Base-by-base conservation (phyloP, 148 eudicot genomes). In the Spergularia marina region DNA sequence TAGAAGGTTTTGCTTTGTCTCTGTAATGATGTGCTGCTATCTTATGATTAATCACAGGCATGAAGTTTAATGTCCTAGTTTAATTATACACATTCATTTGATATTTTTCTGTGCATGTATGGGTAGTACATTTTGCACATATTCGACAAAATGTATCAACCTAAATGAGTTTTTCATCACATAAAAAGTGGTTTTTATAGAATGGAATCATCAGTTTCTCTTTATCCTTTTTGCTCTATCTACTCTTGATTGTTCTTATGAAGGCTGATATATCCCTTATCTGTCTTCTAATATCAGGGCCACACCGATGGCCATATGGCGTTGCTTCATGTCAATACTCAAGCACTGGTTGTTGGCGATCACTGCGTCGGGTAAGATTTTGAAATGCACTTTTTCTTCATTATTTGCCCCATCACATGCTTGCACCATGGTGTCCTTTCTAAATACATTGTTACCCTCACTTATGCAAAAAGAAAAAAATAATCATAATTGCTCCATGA, bases 301-400 rank as follows among this genome's bases (percentile, higher is more conserved):
- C 98, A 94, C 84, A 94, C 98, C 40, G 97, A 94, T 87, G 98
- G 98, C 74, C 98, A 91, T 76, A 77, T 87, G 89, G 97, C 89
- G 68, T 80, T 94, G 82, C 93, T 94, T 78, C 97, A 94, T 78
- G 74, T 87, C 71, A 86, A 80, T 70, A 87, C 95, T 61, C 83
- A 90, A 72, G 75, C 98, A n/a, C 80, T 94, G 77, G 84, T 94
- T 85, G 98, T 91, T 16, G 98, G 98, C 15, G 98, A 94, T 84
- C 98, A 94, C 70, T 94, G 98, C 74, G 97, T 91, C 25, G 98
- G 98, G 98, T 94, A 90, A 83, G 87, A 70, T 75, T 79, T 14
- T 53, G 17, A 49, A 73, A 40, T 52, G 30, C 14, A 30, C 16
- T 53, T 25, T 5, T 23, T n/a, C 8, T 49, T 47, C 0, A 49